Base-by-base conservation (phyloP, 192 early-diverging fungal species). In the Mortierella antarctica region DNA sequence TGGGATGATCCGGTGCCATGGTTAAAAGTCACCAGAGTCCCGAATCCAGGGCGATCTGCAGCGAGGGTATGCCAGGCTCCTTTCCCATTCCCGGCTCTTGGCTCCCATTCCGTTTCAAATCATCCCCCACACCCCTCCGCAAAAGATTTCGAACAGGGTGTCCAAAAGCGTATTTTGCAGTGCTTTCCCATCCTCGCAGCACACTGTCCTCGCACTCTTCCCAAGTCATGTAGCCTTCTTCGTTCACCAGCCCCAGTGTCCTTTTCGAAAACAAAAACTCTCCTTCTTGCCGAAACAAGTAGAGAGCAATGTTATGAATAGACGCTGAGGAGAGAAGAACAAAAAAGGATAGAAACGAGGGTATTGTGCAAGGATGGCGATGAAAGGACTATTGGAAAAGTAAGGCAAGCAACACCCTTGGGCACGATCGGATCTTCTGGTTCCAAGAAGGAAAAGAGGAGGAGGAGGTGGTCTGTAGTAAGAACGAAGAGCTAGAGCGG, bases 21-120 rank as follows among this genome's bases (percentile, higher is more conserved):
- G 69, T 72, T 70, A 71, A 62, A 40, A 70, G 62, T 74, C 77
- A 68, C 69, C 65, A 68, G 70, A 72, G 77, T 67, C 77, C 77
- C 62, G 66, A 71, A 62, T 71, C 77, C 77, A 80, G 77, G 65
- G 59, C 53, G 77, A 80, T 80, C 70, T 72, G 77, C 77, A 72
- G 70, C 69, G 21, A 68, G 59, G 77, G 53, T 57, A 72, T 72
- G 46, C 77, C 77, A 72, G 70, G 77, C 70, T 80, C 77, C 68
- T 71, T 79, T 79, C 76, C 76, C 63, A 53, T 60, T 56, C 64
- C 15, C 21, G 8, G 40, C 48, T 55, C 52, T 59, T 46, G n/a
- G 23, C 57, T n/a, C 20, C 42, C 13, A 13, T n/a, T 65, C 70
- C 62, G 62, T 64, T 63, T 62, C 65, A 61, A 44, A 21, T 20